Evolutionary conservation across 208 protist genomes (phyloP).

Genomic region (Endotrypanum monterogeii): DNA sequence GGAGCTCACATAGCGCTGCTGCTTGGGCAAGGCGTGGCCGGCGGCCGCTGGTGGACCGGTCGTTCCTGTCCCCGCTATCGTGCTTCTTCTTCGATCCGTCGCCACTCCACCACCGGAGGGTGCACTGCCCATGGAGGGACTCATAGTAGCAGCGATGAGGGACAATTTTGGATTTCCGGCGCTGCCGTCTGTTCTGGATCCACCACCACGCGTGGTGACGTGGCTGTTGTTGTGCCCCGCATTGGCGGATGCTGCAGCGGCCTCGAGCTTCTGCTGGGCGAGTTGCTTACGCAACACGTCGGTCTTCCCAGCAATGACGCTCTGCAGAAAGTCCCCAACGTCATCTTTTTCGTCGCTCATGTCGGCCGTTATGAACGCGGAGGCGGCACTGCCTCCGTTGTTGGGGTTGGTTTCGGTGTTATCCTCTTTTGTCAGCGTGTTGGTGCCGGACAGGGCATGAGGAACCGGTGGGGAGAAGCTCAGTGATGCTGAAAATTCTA

Average conservation of each 20-base stretch:
- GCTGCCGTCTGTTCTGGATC: background rate
- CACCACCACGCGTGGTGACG: background rate
- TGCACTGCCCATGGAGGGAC: background rate
- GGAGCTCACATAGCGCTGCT: conserved; percentile 39
- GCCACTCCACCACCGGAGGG: background rate
- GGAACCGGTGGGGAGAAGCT: background rate
- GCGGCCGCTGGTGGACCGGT: background rate
- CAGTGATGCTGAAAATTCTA: background rate
- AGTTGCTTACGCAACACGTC: conserved; percentile 58
- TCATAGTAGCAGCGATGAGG: background rate
- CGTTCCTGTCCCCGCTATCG: background rate
- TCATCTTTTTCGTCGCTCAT: conserved; percentile 24
- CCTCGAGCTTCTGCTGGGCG: conserved; percentile 43
- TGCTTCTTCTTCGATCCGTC: background rate
- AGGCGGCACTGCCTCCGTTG: background rate
- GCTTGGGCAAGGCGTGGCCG: background rate
- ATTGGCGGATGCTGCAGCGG: conserved; percentile 23
- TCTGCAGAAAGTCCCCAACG: conserved; percentile 66
- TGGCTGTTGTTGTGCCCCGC: background rate
- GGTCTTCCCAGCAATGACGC: conserved; percentile 68
- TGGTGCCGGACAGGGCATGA: background rate
- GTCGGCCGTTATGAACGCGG: background rate
- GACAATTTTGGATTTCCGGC: background rate
- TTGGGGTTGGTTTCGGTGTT: background rate
- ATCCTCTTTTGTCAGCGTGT: too few species aligned